A percentile compares a stretch with the other conserved stretches of the same genome.
phyloP scores from a whole-genome alignment of 768 basidiomycete species.

The Suillus subluteus region DNA sequence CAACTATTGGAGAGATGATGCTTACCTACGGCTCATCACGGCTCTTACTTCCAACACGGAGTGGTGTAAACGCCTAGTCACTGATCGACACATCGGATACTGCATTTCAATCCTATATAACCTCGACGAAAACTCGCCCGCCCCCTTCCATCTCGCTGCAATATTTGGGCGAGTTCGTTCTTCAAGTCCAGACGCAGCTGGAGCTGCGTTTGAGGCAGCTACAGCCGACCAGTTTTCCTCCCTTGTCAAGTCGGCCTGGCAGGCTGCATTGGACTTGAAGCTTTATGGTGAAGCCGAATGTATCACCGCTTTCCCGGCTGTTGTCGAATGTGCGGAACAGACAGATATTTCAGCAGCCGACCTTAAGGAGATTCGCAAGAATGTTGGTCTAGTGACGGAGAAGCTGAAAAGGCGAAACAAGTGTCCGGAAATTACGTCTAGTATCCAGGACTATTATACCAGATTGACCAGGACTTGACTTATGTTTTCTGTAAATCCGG shows the following conservation, averaged over 20 bases:
- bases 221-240: neutral
- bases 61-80: neutral
- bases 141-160: slow-evolving; percentile 1
- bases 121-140: neutral
- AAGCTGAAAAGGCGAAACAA: slow-evolving; percentile 5
- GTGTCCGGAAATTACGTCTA: neutral
- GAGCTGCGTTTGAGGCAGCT: neutral
- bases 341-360: neutral
- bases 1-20: slow-evolving; percentile 1
- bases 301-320: neutral
- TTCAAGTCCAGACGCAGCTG: neutral
- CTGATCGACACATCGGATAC: neutral
- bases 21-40: slow-evolving; percentile 1
- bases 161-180: neutral
- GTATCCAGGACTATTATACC: neutral
- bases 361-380: neutral
- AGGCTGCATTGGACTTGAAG: neutral
- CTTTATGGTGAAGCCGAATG: neutral
- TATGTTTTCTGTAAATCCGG: neutral
- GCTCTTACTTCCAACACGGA: neutral
- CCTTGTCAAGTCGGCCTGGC: slow-evolving; percentile 3
- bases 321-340: neutral
- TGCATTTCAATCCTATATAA: neutral
- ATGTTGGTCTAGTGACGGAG: neutral
- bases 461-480: neutral